Percentiles rank a stretch among this genome's conserved stretches.
phyloP scores from a whole-genome alignment of 768 basidiomycete genomes.

The Termitomyces sp. region DNA sequence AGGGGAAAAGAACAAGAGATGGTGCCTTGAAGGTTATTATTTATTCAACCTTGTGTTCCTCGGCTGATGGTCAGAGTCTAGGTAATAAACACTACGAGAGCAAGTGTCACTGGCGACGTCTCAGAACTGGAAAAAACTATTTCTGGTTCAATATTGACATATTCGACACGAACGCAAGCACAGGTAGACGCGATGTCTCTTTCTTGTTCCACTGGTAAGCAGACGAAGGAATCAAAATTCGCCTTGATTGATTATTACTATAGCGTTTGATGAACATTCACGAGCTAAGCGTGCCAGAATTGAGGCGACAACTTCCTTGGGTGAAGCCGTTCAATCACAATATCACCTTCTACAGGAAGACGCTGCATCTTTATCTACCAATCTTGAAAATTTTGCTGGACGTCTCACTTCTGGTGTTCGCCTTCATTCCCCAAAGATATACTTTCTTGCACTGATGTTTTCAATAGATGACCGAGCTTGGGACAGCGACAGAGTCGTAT shows the following conservation, averaged over 20 bases:
- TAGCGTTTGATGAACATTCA: slow-evolving; percentile 58
- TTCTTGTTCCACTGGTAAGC: slow-evolving; percentile 40
- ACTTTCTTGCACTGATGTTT: background rate
- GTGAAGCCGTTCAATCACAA: slow-evolving; percentile 43
- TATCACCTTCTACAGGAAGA: slow-evolving; percentile 46
- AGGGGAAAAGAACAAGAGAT: slow-evolving; percentile 52
- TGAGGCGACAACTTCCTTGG: slow-evolving; percentile 49
- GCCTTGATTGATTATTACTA: background rate
- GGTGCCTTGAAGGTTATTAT: slow-evolving; percentile 50
- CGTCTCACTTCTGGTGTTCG: slow-evolving; percentile 50
- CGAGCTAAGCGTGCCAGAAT: slow-evolving; percentile 64
- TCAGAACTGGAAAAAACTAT: slow-evolving; percentile 38
- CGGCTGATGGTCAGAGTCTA: slow-evolving; percentile 19
- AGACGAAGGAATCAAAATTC: no score
- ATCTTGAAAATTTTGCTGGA: slow-evolving; percentile 17
- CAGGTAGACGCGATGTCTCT: slow-evolving; percentile 38
- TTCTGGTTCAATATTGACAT: slow-evolving; percentile 39
- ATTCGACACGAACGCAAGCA: slow-evolving; percentile 47
- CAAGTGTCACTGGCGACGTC: slow-evolving; percentile 35
- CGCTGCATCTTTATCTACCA: slow-evolving; percentile 43
- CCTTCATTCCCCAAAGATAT: background rate
- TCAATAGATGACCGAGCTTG: slow-evolving; percentile 36
- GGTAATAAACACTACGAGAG: slow-evolving; percentile 34
- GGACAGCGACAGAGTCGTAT: slow-evolving; percentile 36
- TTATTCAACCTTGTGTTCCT: background rate